phyloP scores from a whole-genome alignment of 2,329 filamentous ascomycete genomes.

The Epichloe sylvatica region DNA sequence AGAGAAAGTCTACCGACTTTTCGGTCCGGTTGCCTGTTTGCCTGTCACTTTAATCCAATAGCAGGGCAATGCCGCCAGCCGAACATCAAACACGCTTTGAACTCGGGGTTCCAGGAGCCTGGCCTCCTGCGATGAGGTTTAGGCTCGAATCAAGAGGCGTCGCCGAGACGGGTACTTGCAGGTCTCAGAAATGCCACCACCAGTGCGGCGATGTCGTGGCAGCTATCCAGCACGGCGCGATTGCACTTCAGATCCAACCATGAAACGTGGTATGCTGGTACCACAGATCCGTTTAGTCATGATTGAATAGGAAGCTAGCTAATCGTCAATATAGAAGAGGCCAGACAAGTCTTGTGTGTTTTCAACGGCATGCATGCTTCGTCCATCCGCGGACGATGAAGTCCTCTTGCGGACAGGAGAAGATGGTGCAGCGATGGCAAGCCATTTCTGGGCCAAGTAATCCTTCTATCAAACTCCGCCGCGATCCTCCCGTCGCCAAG shows the following conservation, averaged over 20 bases:
- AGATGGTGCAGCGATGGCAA: not conserved
- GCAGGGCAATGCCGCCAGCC: conserved; percentile 5
- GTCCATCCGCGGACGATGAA: not conserved
- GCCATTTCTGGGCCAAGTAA: not conserved
- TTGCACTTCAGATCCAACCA: not conserved
- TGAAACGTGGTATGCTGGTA: conserved; percentile 5
- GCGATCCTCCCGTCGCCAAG: not conserved
- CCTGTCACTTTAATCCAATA: conserved; percentile 4
- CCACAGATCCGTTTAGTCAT: not conserved
- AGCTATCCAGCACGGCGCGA: not conserved
- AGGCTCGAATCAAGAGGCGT: conserved; percentile 6
- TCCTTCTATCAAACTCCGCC: not conserved
- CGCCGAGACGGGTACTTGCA: conserved; percentile 11
- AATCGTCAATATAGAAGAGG: not conserved
- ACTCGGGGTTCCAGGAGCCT: not conserved
- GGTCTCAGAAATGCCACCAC: conserved; percentile 6
- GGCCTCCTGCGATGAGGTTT: conserved; percentile 2
- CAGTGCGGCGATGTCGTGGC: not conserved
- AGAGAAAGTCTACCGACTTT: conserved; percentile 6
- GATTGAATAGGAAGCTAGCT: not conserved
- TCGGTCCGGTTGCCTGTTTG: conserved; percentile 8
- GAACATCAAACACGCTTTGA: conserved; percentile 4
- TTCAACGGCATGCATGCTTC: not conserved
- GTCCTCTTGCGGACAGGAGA: not conserved
- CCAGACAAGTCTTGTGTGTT: not conserved